A percentile compares a stretch with the other conserved stretches of the same genome.
Conservation (phyloP, 495 filamentous ascomycete species). For the Lasiosphaeriaceae sp. region DNA sequence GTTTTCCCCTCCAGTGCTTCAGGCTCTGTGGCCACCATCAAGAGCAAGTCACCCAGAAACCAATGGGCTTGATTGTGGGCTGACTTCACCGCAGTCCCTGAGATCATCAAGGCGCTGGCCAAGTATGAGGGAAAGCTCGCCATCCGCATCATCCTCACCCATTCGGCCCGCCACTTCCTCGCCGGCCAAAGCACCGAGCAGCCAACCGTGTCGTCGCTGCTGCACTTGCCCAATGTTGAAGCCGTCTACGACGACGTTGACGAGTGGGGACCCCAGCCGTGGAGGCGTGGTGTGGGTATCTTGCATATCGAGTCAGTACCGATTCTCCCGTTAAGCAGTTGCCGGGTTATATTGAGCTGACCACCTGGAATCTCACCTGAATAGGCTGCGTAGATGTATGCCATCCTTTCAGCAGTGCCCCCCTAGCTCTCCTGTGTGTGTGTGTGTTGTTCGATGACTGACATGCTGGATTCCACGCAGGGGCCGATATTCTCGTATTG, state of each 20-base stretch:
- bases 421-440: too few species aligned
- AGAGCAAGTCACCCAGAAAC: constrained; percentile 31
- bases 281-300: constrained; percentile 63
- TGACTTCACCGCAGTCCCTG: constrained; percentile 48
- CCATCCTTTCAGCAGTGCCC: not conserved
- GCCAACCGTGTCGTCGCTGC: constrained; percentile 53
- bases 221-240: constrained; percentile 56
- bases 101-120: constrained; percentile 60
- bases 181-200: constrained; percentile 64
- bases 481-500: constrained; percentile 75
- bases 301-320: constrained; percentile 81
- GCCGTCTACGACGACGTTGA: constrained; percentile 72
- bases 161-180: constrained; percentile 68
- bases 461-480: constrained; percentile 5
- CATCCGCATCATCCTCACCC: constrained; percentile 75
- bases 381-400: constrained; percentile 23
- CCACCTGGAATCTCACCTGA: not conserved
- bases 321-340: not conserved
- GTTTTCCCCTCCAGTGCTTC: constrained; percentile 28
- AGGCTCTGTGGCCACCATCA: constrained; percentile 78
- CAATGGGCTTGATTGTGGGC: not conserved
- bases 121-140: constrained; percentile 54
- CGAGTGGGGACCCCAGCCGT: constrained; percentile 69
- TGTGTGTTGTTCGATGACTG: not conserved
- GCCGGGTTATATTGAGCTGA: not conserved